phyloP scores from a whole-genome alignment of 2,329 filamentous ascomycete genomes.

The Colletotrichum sp. region DNA sequence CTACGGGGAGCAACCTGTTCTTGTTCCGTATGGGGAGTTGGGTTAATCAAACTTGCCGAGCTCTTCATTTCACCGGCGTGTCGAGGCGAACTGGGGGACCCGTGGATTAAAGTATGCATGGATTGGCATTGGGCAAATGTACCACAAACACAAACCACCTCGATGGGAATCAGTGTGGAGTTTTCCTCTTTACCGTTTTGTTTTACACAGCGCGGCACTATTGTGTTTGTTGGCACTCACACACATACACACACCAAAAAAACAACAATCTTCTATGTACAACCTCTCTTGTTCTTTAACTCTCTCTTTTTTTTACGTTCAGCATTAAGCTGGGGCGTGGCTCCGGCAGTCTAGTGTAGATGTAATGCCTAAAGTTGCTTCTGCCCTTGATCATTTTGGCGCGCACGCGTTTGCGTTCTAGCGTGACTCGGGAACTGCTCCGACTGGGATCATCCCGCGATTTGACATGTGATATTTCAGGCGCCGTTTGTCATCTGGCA shows the following conservation, averaged over 20 bases:
- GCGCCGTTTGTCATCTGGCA: not conserved
- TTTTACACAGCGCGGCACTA: not conserved
- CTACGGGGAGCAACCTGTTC: not conserved
- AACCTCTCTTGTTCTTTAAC: not conserved
- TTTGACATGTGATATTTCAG: not conserved
- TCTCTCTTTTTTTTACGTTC: not conserved
- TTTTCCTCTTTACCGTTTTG: not conserved
- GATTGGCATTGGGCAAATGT: not conserved
- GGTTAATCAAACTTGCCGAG: not conserved
- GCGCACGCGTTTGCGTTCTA: not conserved
- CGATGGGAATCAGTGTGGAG: not conserved
- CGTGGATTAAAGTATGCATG: not conserved
- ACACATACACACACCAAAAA: not conserved
- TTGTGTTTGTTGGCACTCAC: not conserved
- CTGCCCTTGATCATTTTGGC: not conserved
- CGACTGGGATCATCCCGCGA: not conserved
- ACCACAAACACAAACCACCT: not conserved
- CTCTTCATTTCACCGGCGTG: not conserved
- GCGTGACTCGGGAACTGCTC: not conserved
- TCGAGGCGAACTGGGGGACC: not conserved
- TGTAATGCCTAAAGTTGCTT: not conserved
- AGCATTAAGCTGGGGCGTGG: not conserved
- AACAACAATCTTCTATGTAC: not conserved
- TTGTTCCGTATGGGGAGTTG: not conserved
- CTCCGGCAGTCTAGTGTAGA: not conserved